These are phyloP conservation scores for Aspergillus mulundensis DNA, from an alignment of 495 filamentous ascomycete genomes.

Conservation along the genomic window DNA sequence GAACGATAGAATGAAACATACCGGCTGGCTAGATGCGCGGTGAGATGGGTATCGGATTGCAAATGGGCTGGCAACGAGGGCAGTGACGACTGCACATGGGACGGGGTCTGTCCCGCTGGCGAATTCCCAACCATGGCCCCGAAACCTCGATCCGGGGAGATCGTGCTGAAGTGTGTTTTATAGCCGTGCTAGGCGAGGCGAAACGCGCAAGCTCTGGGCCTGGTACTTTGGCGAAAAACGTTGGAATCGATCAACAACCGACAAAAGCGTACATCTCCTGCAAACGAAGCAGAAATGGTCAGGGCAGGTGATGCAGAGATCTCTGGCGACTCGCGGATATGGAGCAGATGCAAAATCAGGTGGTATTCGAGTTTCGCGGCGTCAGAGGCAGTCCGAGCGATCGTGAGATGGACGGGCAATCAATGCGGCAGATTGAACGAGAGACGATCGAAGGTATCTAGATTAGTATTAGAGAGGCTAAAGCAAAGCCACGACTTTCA, in stretches of 20 bases:
- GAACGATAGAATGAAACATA: constrained; percentile 15
- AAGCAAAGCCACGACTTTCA: background rate
- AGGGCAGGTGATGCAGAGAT: background rate
- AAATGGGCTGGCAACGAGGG: constrained; percentile 84
- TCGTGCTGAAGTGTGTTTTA: background rate
- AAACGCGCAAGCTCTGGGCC: background rate
- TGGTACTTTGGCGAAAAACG: constrained; percentile 7
- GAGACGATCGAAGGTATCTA: background rate
- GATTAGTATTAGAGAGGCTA: constrained; percentile 11
- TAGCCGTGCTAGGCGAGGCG: background rate
- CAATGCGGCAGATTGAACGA: constrained; percentile 5
- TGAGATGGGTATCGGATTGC: constrained; percentile 94
- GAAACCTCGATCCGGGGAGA: constrained; percentile 16
- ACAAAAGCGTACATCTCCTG: constrained; percentile 16
- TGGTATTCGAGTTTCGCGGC: background rate
- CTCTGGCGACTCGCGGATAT: background rate
- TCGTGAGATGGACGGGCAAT: constrained; percentile 4
- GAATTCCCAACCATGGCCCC: constrained; percentile 37
- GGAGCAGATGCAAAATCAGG: background rate
- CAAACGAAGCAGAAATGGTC: constrained; percentile 1
- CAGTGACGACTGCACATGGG: constrained; percentile 85
- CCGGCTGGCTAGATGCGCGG: constrained; percentile 91
- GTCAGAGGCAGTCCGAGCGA: constrained; percentile 2
- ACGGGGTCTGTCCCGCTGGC: constrained; percentile 36
- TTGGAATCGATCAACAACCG: constrained; percentile 11